phyloP scores from a whole-genome alignment of 805 yeast species.

The Metschnikowia lunata region DNA sequence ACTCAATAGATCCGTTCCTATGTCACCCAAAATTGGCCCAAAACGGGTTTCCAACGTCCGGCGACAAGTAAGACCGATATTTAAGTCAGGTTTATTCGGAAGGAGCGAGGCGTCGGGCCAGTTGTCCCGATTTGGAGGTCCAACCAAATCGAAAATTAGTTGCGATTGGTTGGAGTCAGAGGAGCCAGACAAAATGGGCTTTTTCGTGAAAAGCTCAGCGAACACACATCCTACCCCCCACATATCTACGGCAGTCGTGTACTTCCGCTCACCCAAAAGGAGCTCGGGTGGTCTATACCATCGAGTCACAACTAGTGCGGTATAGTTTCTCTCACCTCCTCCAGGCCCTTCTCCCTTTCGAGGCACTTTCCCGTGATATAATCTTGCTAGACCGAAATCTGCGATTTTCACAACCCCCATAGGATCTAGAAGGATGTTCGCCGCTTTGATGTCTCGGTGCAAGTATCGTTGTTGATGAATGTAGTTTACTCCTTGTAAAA shows the following conservation, averaged over 20 bases:
- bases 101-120: conserved; percentile 61
- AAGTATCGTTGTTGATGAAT: conserved; percentile 58
- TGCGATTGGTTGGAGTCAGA: conserved; percentile 87
- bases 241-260: conserved; percentile 92
- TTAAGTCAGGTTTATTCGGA: conserved; percentile 50
- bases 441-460: conserved; percentile 94
- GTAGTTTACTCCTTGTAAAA: conserved; percentile 75
- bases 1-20: conserved; percentile 53
- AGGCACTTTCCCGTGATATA: conserved; percentile 61
- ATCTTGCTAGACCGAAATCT: conserved; percentile 91
- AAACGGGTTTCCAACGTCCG: conserved; percentile 50
- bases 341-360: conserved; percentile 50
- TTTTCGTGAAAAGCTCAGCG: conserved; percentile 79
- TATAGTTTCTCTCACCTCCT: conserved; percentile 50
- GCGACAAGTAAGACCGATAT: conserved; percentile 41
- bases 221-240: conserved; percentile 98
- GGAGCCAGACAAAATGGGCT: conserved; percentile 81
- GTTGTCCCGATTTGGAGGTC: conserved; percentile 60
- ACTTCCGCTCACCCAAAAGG: conserved; percentile 75
- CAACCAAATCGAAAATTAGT: conserved; percentile 73
- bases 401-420: conserved; percentile 83
- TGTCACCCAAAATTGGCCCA: conserved; percentile 34
- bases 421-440: conserved; percentile 80
- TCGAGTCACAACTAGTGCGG: conserved; percentile 80
- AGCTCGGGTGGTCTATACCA: conserved; percentile 98